Evolutionary conservation across 2,329 filamentous ascomycete genomes (phyloP).

Genomic region (Trichoderma sp.): DNA sequence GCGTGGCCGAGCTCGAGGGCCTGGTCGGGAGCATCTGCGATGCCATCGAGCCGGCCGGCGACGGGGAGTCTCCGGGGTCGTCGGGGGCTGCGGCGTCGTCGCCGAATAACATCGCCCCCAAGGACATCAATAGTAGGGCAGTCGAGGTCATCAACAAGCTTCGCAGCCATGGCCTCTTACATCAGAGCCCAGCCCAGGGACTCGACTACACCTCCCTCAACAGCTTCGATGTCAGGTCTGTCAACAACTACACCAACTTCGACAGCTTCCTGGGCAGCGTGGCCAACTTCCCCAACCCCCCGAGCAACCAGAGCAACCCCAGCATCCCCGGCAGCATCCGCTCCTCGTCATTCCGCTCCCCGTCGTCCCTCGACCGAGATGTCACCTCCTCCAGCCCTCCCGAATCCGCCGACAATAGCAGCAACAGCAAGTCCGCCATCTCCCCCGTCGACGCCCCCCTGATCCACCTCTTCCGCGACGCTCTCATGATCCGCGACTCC

Average conservation of each 20-base stretch:
- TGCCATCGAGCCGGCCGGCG: constrained; percentile 11
- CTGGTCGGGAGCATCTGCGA: constrained; percentile 30
- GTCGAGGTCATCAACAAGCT: constrained; percentile 16
- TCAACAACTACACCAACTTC: no score
- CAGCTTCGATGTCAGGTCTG: no score
- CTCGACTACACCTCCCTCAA: no score
- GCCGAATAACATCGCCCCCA: not conserved
- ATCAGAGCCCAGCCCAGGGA: not conserved
- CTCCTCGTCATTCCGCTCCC: constrained; percentile 15
- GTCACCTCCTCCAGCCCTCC: not conserved
- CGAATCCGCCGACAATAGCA: not conserved
- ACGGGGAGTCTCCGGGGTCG: constrained; percentile 3
- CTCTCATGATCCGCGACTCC: constrained; percentile 25
- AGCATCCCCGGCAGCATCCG: not conserved
- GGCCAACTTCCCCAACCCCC: not conserved
- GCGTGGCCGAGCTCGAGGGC: constrained; percentile 36
- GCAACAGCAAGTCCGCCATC: not conserved
- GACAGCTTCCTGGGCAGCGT: no score
- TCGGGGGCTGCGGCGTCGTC: not conserved
- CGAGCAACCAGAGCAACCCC: constrained; percentile 1
- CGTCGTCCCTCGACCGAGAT: constrained; percentile 14
- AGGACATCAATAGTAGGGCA: constrained; percentile 6
- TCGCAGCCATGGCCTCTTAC: constrained; percentile 12
- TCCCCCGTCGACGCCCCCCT: constrained; percentile 23
- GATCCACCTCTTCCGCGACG: constrained; percentile 27